These are phyloP conservation scores for Cymbidium sinense DNA, from an alignment of 106 monocot species.

Conservation along the genomic window DNA sequence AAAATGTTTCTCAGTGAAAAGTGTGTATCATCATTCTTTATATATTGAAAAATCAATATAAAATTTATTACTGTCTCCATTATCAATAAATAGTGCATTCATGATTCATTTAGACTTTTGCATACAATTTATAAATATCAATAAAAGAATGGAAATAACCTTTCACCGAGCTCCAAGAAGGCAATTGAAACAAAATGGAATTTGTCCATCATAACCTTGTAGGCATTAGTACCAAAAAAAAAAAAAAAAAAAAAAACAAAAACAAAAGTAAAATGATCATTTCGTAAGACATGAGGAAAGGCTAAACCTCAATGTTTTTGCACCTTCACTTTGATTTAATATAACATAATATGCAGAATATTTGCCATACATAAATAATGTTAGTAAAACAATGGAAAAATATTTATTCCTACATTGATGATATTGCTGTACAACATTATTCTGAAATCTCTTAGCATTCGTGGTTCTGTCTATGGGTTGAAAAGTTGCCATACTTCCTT, in stretches of 20 bases:
- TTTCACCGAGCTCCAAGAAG: constrained; percentile 74
- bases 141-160: constrained; percentile 29
- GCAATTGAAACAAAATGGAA: constrained; percentile 75
- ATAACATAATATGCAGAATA: too few species aligned
- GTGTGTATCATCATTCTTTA: not conserved
- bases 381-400: too few species aligned
- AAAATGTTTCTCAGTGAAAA: not conserved
- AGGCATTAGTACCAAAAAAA: constrained; percentile 84
- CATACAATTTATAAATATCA: not conserved
- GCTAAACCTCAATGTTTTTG: not conserved
- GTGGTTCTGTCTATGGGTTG: too few species aligned
- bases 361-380: too few species aligned
- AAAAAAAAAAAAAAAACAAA: not conserved
- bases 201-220: constrained; percentile 93
- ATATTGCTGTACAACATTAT: too few species aligned
- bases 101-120: not conserved
- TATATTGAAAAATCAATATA: not conserved
- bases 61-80: not conserved
- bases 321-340: not conserved
- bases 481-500: too few species aligned
- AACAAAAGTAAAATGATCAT: not conserved
- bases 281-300: not conserved
- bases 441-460: too few species aligned
- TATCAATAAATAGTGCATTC: not conserved
- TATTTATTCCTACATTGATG: too few species aligned